These are phyloP conservation scores for Coprinopsis sp. DNA, from an alignment of 768 basidiomycete species.

Conservation along the genomic window DNA sequence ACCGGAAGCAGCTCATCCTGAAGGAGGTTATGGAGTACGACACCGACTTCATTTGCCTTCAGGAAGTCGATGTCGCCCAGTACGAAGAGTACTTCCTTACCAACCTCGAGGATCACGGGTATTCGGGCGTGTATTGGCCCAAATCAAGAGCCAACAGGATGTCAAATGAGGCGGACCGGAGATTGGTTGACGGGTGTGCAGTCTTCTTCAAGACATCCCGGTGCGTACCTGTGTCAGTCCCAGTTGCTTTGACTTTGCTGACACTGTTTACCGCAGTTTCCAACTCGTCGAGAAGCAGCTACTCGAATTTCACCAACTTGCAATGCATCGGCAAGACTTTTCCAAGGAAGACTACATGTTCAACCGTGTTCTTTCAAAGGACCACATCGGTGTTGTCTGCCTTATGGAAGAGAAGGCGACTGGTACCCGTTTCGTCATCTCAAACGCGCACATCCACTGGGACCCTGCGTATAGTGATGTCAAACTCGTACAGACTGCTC, in stretches of 20 bases:
- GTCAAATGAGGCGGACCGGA: slow-evolving; percentile 71
- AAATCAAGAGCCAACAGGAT: slow-evolving; percentile 93
- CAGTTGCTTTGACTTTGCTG: slow-evolving; percentile 5
- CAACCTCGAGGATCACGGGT: slow-evolving; percentile 67
- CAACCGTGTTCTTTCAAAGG: slow-evolving; percentile 93
- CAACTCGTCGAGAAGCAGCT: slow-evolving; percentile 90
- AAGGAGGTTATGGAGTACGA: slow-evolving; percentile 77
- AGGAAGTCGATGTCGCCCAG: slow-evolving; percentile 90
- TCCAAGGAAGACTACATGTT: slow-evolving; percentile 99
- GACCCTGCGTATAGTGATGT: slow-evolving; percentile 90
- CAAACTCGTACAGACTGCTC: slow-evolving; percentile 93
- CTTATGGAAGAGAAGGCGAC: slow-evolving; percentile 84
- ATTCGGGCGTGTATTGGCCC: slow-evolving; percentile 88
- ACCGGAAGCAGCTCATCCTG: slow-evolving; percentile 84
- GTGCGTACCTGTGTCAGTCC: slow-evolving; percentile 43
- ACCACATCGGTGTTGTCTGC: slow-evolving; percentile 86
- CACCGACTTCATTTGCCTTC: slow-evolving; percentile 89
- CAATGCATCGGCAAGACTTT: slow-evolving; percentile 89
- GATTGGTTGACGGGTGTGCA: slow-evolving; percentile 93
- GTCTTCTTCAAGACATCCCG: slow-evolving; percentile 89
- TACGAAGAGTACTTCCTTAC: slow-evolving; percentile 89
- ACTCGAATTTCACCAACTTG: slow-evolving; percentile 89
- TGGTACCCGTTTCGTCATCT: slow-evolving; percentile 83
- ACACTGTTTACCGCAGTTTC: slow-evolving; percentile 50
- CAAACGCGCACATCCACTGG: slow-evolving; percentile 92